These are phyloP conservation scores for Coniella vitis DNA, from an alignment of 2,329 filamentous ascomycete species.

Conservation along the genomic window DNA sequence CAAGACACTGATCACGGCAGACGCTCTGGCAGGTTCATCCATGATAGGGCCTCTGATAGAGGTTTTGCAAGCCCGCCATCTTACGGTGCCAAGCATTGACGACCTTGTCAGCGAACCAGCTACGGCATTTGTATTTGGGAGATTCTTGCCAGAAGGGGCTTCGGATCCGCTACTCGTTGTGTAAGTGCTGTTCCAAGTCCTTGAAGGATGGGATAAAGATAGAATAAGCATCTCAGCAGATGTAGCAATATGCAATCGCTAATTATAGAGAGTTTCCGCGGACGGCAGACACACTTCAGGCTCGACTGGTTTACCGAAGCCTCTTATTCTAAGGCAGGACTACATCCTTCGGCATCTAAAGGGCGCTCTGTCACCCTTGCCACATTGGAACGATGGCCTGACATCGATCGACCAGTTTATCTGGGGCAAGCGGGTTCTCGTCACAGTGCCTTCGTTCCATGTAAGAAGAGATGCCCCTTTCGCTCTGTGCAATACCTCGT, in stretches of 20 bases:
- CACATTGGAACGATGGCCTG: constrained; percentile 15
- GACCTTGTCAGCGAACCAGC: constrained; percentile 21
- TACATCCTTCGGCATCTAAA: constrained; percentile 1
- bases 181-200: constrained; percentile 14
- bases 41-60: constrained; percentile 19
- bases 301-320: constrained; percentile 26
- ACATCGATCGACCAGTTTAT: background rate
- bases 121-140: constrained; percentile 13
- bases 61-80: constrained; percentile 15
- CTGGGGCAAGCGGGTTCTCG: constrained; percentile 26
- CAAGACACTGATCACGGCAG: constrained; percentile 23
- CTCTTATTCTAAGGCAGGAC: constrained; percentile 24
- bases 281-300: constrained; percentile 23
- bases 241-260: too few relatives aligned
- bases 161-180: constrained; percentile 20
- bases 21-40: constrained; percentile 20
- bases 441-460: constrained; percentile 31
- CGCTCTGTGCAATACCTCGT: background rate
- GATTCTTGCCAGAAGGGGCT: constrained; percentile 17
- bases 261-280: too few relatives aligned
- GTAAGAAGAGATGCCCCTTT: background rate
- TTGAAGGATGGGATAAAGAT: too few relatives aligned
- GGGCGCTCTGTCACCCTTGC: constrained; percentile 11
- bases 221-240: too few relatives aligned
- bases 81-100: constrained; percentile 24